Evolutionary conservation across 202 grass and related monocot species (phyloP), one percentile per base, ranked within the genome.

Genomic region (Bolboschoenoplectus hybrid): DNA sequence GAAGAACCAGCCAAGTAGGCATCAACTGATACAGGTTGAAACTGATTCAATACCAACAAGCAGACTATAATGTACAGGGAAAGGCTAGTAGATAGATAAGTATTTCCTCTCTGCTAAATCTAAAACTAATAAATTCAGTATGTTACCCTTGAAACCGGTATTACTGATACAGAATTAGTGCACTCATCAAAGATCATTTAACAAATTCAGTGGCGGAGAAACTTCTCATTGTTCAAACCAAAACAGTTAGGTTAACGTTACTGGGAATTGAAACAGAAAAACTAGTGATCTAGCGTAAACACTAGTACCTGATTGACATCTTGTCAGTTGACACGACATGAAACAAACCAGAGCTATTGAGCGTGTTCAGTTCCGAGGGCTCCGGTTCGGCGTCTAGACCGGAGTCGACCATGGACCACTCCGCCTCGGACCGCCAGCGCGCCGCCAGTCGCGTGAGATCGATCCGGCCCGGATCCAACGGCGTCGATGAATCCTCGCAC

Each of bases 331-430:
- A 99, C 2, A 99, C 97, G 12, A 94, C 77, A 71, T 93, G 80
- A 66, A 97, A 99, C 75, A 97, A 87, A 2, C 90, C 97, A 9
- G 97, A 99, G 92, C 93, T 93, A 86, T 99, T 99, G 88, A 86
- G 69, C 50, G 93, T 99, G 87, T 99, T 99, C 12, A 99, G 88
- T 58, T 97, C 87, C 47, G 97, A 99, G 45, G 97, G 97, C 60
- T 35, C 73, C 83, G 90, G 90, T 68, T 99, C 97, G 1, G 86
- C 32, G 38, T 97, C 97, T 73, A 97, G 55, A 89, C 84, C 86
- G 61, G 78, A 84, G 60, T 82, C 92, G 11, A 90, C 68, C 10
- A 41, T 16, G 67, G 64, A 78, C 97, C 97, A 99, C 75, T 94
- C 91, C 45, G 32, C 46, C 32, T 67, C 86, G 63, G 92, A 96